phyloP scores from a whole-genome alignment of 163 green algal genomes.

The Scenedesmus sp. region DNA sequence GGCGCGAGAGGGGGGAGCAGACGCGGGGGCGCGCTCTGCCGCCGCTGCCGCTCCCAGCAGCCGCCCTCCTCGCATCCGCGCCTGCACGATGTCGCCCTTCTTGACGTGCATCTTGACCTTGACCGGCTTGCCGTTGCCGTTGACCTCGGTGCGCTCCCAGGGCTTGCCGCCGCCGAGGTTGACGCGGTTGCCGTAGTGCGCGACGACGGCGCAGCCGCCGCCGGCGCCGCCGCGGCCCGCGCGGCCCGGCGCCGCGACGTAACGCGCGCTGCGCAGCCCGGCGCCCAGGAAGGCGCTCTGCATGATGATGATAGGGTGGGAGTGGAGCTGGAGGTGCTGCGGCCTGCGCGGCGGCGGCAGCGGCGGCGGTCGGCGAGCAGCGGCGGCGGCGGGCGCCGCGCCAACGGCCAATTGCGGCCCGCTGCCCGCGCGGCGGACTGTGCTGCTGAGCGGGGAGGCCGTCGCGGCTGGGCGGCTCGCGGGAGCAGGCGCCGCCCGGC shows the following conservation, averaged over 20 bases:
- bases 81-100: slow-evolving; percentile 90
- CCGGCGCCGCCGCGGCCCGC: slow-evolving; percentile 14
- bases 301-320: no score
- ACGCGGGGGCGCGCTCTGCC: no score
- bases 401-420: no score
- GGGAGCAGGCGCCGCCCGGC: no score
- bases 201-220: slow-evolving; percentile 31
- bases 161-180: slow-evolving; percentile 82
- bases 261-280: slow-evolving; percentile 15
- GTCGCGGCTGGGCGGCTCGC: no score
- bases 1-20: no score
- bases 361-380: neutral
- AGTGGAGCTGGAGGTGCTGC: no score
- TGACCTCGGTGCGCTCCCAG: slow-evolving; percentile 88
- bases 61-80: slow-evolving; percentile 24
- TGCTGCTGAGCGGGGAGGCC: no score
- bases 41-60: no score
- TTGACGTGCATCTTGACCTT: slow-evolving; percentile 89
- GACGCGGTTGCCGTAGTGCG: slow-evolving; percentile 48
- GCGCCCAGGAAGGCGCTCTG: slow-evolving; percentile 39
- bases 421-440: no score
- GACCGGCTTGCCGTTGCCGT: slow-evolving; percentile 84
- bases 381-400: neutral
- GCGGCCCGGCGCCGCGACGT: slow-evolving; percentile 13
- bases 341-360: neutral